Conservation (phyloP, 2,329 filamentous ascomycete species). For the Phaeosphaeriaceae sp. region DNA sequence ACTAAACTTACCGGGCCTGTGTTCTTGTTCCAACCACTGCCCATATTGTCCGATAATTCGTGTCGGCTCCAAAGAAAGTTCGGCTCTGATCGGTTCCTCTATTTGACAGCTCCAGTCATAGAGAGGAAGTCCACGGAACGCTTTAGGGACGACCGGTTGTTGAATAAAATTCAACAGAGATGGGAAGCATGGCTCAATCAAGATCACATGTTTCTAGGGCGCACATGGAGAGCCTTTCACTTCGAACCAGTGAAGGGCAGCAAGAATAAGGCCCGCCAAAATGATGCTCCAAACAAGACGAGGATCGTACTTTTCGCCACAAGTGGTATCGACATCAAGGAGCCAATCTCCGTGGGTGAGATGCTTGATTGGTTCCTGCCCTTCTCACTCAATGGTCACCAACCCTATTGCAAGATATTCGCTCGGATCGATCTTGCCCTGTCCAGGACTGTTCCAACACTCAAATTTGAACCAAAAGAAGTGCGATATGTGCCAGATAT, state of each 20-base stretch:
- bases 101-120: conserved; percentile 46
- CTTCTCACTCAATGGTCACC: conserved; percentile 44
- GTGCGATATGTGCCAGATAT: conserved; percentile 42
- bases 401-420: conserved; percentile 52
- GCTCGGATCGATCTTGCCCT: conserved; percentile 53
- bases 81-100: conserved; percentile 53
- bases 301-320: conserved; percentile 49
- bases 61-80: conserved; percentile 49
- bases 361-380: conserved; percentile 52
- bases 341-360: conserved; percentile 24
- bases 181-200: conserved; percentile 36
- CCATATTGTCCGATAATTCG: conserved; percentile 38
- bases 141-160: conserved; percentile 16
- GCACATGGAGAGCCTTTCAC: conserved; percentile 52
- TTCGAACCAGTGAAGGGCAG: conserved; percentile 46
- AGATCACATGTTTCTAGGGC: conserved; percentile 51
- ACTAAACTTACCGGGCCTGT: conserved; percentile 19
- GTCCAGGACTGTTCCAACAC: conserved; percentile 50
- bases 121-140: conserved; percentile 14
- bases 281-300: conserved; percentile 9
- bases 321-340: conserved; percentile 35
- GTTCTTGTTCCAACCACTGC: conserved; percentile 34
- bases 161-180: not conserved
- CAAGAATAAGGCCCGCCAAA: not conserved
- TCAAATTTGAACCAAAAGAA: conserved; percentile 48